Base-by-base conservation (phyloP, 2,329 filamentous ascomycete species). In the Claviceps quebecensis region DNA sequence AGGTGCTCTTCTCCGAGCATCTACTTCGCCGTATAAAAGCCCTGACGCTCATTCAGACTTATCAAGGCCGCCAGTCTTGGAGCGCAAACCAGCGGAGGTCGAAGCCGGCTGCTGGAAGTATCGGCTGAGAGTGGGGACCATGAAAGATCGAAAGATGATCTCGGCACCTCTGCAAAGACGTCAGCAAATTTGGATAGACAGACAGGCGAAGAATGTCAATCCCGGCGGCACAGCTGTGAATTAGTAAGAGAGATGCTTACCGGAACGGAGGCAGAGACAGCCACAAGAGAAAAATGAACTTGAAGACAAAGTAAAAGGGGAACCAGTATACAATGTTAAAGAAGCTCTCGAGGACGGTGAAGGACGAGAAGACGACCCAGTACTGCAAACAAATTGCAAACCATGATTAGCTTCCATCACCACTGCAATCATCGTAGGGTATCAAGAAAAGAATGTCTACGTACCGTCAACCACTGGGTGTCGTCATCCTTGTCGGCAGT, bases 261-360 rank as follows among this genome's bases (percentile, higher is more conserved):
- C 77, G 77, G 76, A 94, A 96, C 70, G 87, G 80, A 69, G 93
- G 93, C 64, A 98, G 88, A 61, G 91, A 83, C 74, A 98, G 89
- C 93, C 93, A 98, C 69, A 98, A 83, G 63, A 97, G 79, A 69
- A 97, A 86, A 66, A 94, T 76, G 67, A 98, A 96, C 81, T 98
- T 98, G 86, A 98, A 97, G 67, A 90, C 91, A 74, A 87, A 98
- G 85, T 98, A 98, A 77, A 98, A 98, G 66, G 93, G 86, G 76
- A 94, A 88, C 87, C 87, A 94, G 79, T 93, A 93, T 57, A 91
- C 86, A 57, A 88, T 85, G 71, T 78, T 89, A 64, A 94, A 72
- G 55, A 86, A 77, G 69, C 85, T 89, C 78, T 94, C 87, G 61
- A 88, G 66, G 48, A 93, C 85, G 56, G 84, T 89, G 71, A 93